Base-by-base conservation (phyloP, 2,329 filamentous ascomycete species). In the Epichloe scottii region DNA sequence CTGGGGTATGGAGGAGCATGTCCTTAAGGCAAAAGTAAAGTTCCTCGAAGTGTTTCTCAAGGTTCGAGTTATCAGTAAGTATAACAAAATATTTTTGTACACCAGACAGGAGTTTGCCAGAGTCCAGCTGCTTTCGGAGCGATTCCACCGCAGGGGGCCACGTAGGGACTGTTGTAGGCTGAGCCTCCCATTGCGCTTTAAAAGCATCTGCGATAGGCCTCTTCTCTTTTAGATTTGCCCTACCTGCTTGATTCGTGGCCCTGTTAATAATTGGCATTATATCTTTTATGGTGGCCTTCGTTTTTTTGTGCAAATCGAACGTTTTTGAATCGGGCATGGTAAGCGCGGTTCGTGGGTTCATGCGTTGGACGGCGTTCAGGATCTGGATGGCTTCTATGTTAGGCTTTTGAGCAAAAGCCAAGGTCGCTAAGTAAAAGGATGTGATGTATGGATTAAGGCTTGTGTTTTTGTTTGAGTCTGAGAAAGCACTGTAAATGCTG, bases 201-300 rank as follows among this genome's bases (percentile, higher is more conserved):
- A 38, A 38, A 6, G n/a, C 35, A 14, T 38, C n/a, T n/a, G 14
- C 35, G n/a, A 38, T 38, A 4, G 1, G 14, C n/a, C 7, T n/a
- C n/a, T 15, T 38, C 12, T 38, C 35, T 15, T 38, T 38, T 1
- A 8, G 26, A 30, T 3, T 30, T 5, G 12, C 35, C 3, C 3
- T 38, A 5, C 1, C 3, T 2, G 14, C 7, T 1, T 5, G 1
- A 14, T 5, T 3, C 5, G n/a, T 38, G 5, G 11, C 5, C n/a
- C 35, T n/a, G 35, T 5, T n/a, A 3, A 38, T 7, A 7, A n/a
- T 38, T 38, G 35, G 35, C n/a, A 3, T 3, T 5, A 38, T 5
- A 7, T 38, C 14, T 38, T 38, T 38, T 1, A 14, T n/a, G 4
- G 7, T n/a, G 7, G 35, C 35, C n/a, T 38, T 38, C n/a, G 35